A percentile compares a stretch with the other conserved stretches of the same genome.
Evolutionary conservation across 768 basidiomycete species (phyloP).

Genomic region (Rhodocollybia butyracea): DNA sequence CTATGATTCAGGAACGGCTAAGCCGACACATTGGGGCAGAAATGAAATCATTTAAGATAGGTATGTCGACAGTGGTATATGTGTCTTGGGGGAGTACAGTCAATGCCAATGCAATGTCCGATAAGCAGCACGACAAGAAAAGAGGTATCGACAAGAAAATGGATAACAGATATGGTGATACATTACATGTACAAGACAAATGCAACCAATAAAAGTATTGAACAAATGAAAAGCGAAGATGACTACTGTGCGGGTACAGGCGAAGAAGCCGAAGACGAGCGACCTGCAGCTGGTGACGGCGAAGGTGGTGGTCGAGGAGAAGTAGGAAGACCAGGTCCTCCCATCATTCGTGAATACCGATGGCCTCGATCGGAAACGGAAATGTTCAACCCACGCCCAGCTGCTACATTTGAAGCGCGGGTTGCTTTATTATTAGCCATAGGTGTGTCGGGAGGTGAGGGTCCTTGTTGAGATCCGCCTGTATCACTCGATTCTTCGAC

Average conservation of each 20-base stretch:
- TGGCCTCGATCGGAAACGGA: slow-evolving; percentile 54
- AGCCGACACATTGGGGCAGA: not conserved
- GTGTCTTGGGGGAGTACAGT: slow-evolving; percentile 1
- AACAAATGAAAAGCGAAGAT: not conserved
- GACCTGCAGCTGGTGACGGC: no score
- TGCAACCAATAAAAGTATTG: not conserved
- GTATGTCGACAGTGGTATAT: slow-evolving; percentile 6
- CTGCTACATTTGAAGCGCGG: slow-evolving; percentile 59
- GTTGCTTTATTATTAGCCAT: slow-evolving; percentile 35
- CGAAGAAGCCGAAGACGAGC: not conserved
- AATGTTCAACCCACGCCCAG: slow-evolving; percentile 69
- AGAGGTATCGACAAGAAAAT: not conserved
- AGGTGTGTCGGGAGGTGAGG: slow-evolving; percentile 41
- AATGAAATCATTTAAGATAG: not conserved
- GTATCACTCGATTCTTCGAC: slow-evolving; percentile 45
- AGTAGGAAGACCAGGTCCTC: slow-evolving; percentile 59
- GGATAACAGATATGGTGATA: not conserved
- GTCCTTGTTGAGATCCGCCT: slow-evolving; percentile 20
- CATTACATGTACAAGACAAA: not conserved
- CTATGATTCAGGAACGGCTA: not conserved
- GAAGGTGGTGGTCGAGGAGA: slow-evolving; percentile 45
- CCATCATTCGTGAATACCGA: slow-evolving; percentile 62
- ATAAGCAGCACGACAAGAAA: slow-evolving; percentile 1
- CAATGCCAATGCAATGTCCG: slow-evolving; percentile 5
- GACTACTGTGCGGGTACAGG: not conserved